Conservation (phyloP, 306 rosid species). For the Cucurbita ficifolia region DNA sequence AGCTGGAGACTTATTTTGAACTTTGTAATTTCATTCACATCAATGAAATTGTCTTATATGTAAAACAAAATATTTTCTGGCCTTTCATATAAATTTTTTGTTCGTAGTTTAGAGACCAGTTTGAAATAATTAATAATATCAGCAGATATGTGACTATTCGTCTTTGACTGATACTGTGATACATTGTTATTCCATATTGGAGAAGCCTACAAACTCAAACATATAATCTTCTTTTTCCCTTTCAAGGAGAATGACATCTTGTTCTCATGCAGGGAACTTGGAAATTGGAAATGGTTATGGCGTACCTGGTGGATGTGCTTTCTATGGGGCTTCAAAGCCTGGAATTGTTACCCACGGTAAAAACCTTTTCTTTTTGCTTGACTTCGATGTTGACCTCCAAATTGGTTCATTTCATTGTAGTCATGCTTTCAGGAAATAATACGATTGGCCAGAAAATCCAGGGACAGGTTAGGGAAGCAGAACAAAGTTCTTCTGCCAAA, state of each 20-base stretch:
- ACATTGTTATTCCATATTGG: neutral
- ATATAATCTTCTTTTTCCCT: neutral
- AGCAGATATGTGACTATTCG: neutral
- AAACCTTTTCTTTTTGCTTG: slow-evolving; percentile 9
- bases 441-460: slow-evolving; percentile 16
- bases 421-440: slow-evolving; percentile 29
- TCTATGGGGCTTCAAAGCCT: slow-evolving; percentile 30
- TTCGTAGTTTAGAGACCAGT: neutral
- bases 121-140: neutral
- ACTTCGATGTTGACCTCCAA: slow-evolving; percentile 7
- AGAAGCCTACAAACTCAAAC: neutral
- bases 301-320: slow-evolving; percentile 95
- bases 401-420: slow-evolving; percentile 4
- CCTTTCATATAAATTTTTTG: neutral
- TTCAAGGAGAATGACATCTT: slow-evolving; percentile 4
- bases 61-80: neutral
- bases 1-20: neutral
- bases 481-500: slow-evolving; percentile 33
- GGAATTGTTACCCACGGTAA: slow-evolving; percentile 14
- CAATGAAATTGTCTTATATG: neutral
- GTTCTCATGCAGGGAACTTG: slow-evolving; percentile 43
- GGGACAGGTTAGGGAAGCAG: slow-evolving; percentile 20
- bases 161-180: neutral
- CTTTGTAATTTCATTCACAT: neutral
- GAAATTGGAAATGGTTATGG: slow-evolving; percentile 98